Conservation (phyloP, 108 stramenopile genomes). For the Cyclostephanos invisitatus region DNA sequence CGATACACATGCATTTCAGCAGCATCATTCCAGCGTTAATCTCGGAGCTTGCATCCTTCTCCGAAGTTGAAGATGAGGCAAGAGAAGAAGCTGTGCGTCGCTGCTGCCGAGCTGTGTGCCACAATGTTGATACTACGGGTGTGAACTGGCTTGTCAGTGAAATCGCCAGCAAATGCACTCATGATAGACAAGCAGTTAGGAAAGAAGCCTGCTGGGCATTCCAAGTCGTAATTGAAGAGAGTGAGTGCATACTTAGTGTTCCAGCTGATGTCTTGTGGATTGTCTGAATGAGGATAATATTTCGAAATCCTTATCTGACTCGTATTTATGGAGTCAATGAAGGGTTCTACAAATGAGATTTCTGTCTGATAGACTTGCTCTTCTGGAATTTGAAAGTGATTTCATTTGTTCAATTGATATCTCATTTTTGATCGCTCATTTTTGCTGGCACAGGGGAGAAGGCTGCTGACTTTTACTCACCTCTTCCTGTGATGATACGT, state of each 20-base stretch:
- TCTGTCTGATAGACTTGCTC: constrained; percentile 34
- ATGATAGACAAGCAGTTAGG: constrained; percentile 74
- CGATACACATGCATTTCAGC: constrained; percentile 84
- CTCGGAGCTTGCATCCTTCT: constrained; percentile 65
- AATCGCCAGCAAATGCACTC: constrained; percentile 71
- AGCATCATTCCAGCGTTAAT: constrained; percentile 78
- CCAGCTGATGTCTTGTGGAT: neutral
- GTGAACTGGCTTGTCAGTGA: constrained; percentile 84
- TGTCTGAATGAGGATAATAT: constrained; percentile 3
- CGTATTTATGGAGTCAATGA: constrained; percentile 18
- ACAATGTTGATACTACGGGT: constrained; percentile 69
- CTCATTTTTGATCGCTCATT: constrained; percentile 21
- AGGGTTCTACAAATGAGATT: constrained; percentile 38
- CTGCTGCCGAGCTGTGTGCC: constrained; percentile 67
- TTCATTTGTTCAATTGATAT: constrained; percentile 6
- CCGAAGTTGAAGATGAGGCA: constrained; percentile 60
- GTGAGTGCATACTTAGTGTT: constrained; percentile 58
- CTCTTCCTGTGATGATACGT: constrained; percentile 83
- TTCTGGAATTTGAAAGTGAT: neutral
- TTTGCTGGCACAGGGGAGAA: constrained; percentile 64
- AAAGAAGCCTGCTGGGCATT: constrained; percentile 80
- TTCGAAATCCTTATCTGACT: constrained; percentile 16
- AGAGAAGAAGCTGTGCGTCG: constrained; percentile 62
- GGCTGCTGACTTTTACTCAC: constrained; percentile 84
- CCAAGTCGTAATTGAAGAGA: constrained; percentile 72